Evolutionary conservation across 768 basidiomycete species (phyloP).

Genomic region (Pleurotus cornucopiae): DNA sequence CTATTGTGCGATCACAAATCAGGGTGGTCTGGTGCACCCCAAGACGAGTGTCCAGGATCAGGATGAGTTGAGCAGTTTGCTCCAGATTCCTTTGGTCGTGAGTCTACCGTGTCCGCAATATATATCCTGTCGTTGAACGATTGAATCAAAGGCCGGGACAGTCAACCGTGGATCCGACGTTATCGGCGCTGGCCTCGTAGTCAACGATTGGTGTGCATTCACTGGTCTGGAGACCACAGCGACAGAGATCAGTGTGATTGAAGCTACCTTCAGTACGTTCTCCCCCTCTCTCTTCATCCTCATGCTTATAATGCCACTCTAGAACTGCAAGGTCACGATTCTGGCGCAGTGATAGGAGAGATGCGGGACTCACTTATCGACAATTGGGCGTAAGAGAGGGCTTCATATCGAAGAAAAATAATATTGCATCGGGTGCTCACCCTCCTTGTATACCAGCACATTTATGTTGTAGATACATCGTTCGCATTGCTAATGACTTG

Average conservation of each 20-base stretch:
- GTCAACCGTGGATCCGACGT: slow-evolving; percentile 99
- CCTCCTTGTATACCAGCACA: slow-evolving; percentile 4
- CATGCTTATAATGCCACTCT: slow-evolving; percentile 5
- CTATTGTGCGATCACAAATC: slow-evolving; percentile 93
- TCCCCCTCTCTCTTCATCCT: background rate
- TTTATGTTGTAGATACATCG: background rate
- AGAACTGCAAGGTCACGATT: slow-evolving; percentile 86
- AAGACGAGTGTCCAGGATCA: slow-evolving; percentile 97
- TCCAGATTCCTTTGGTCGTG: slow-evolving; percentile 94
- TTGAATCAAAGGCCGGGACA: slow-evolving; percentile 74
- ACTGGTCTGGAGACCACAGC: slow-evolving; percentile 99
- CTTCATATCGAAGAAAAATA: background rate
- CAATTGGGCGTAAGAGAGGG: slow-evolving; percentile 77
- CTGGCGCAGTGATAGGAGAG: slow-evolving; percentile 80
- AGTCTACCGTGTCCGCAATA: slow-evolving; percentile 25
- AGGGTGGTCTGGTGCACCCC: slow-evolving; percentile 97
- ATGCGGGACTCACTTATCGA: slow-evolving; percentile 90
- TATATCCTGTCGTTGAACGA: background rate
- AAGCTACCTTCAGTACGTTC: slow-evolving; percentile 90
- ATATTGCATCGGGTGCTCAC: background rate
- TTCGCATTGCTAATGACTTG: background rate
- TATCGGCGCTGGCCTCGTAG: slow-evolving; percentile 94
- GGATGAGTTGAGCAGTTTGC: slow-evolving; percentile 89
- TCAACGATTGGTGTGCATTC: slow-evolving; percentile 99
- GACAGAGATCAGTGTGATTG: slow-evolving; percentile 97